These are phyloP conservation scores for Carex pumila DNA, from an alignment of 176 grass and related monocot genomes.

Conservation along the genomic window DNA sequence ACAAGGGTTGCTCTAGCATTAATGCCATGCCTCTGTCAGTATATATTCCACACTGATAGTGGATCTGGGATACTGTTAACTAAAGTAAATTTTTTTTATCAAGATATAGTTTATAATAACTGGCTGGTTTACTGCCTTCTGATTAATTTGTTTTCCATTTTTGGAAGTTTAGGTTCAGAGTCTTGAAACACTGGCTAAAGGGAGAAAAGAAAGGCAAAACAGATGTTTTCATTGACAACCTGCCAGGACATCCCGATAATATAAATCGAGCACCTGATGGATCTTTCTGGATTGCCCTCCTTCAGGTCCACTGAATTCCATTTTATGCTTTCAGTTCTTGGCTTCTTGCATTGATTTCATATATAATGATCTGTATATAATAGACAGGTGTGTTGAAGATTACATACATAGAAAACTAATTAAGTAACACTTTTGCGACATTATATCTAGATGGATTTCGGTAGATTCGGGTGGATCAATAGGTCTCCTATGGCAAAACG, in stretches of 20 bases:
- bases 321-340: background rate
- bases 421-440: background rate
- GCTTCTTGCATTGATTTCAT: background rate
- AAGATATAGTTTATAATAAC: background rate
- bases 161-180: conserved; percentile 35
- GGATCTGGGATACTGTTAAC: no score
- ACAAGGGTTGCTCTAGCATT: background rate
- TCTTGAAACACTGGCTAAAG: conserved; percentile 62
- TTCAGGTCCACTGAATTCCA: conserved; percentile 29
- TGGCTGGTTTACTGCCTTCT: background rate
- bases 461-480: conserved; percentile 25
- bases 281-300: conserved; percentile 66
- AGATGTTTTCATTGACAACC: conserved; percentile 57
- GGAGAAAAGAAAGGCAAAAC: conserved; percentile 35
- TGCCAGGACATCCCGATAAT: conserved; percentile 65
- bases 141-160: background rate
- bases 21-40: background rate
- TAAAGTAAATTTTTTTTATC: no score
- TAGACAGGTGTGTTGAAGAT: background rate
- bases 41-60: background rate
- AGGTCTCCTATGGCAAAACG: conserved; percentile 29
- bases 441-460: conserved; percentile 20
- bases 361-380: no score
- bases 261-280: conserved; percentile 60
- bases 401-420: background rate